A percentile compares a stretch with the other conserved stretches of the same genome.
These are phyloP conservation scores for Tulasnella sp. DNA, from an alignment of 768 basidiomycete genomes.

Conservation along the genomic window DNA sequence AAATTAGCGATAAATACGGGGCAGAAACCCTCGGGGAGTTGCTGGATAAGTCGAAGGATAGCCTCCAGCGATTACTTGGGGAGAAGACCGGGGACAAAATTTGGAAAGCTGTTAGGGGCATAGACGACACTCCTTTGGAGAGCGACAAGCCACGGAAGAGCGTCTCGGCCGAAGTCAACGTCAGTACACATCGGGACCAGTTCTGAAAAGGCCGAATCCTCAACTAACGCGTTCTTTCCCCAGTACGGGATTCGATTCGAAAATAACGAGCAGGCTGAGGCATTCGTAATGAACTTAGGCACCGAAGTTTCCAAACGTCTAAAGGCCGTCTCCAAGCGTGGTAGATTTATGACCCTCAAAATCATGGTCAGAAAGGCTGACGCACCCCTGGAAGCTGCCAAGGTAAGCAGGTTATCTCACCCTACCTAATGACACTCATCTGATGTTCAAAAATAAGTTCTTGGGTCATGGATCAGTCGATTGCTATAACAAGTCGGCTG, in stretches of 20 bases:
- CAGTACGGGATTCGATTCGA: conserved; percentile 96
- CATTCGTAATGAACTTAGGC: conserved; percentile 72
- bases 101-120: conserved; percentile 76
- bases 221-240: neutral
- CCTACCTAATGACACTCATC: conserved; percentile 20
- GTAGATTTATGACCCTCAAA: conserved; percentile 76
- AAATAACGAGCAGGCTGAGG: conserved; percentile 71
- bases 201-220: too few species aligned
- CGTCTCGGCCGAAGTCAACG: conserved; percentile 93
- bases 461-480: conserved; percentile 88
- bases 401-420: conserved; percentile 46
- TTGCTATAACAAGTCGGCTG: conserved; percentile 67
- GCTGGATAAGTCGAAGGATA: conserved; percentile 57
- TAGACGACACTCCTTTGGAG: conserved; percentile 76
- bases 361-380: conserved; percentile 80
- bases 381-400: conserved; percentile 85
- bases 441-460: conserved; percentile 49
- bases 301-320: conserved; percentile 71
- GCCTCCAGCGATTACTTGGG: conserved; percentile 70
- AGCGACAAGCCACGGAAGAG: conserved; percentile 83
- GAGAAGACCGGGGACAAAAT: conserved; percentile 78
- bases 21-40: conserved; percentile 63
- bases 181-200: conserved; percentile 42
- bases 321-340: conserved; percentile 61
- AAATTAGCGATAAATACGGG: conserved; percentile 76